Evolutionary conservation across 1,139 yeast genomes (phyloP).

Genomic region (Scheffersomyces insectosa): DNA sequence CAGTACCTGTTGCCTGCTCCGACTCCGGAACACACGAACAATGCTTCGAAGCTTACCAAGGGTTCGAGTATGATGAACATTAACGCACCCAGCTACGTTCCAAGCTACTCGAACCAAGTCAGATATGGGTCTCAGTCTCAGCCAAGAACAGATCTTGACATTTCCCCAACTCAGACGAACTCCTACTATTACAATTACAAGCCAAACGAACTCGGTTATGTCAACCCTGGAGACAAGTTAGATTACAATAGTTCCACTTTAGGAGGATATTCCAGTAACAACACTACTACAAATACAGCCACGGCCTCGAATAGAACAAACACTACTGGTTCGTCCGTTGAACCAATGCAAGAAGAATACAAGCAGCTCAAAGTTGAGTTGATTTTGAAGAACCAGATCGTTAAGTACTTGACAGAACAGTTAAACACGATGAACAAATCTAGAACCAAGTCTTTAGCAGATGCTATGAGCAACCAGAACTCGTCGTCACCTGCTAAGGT

Average conservation of each 20-base stretch:
- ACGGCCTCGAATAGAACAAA: conserved; percentile 2
- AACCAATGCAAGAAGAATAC: conserved; percentile 18
- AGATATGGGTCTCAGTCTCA: not conserved
- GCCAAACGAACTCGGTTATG: not conserved
- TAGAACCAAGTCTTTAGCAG: conserved; percentile 11
- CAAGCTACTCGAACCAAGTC: conserved; percentile 11
- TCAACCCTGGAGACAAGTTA: not conserved
- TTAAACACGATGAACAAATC: conserved; percentile 17
- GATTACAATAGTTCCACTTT: not conserved
- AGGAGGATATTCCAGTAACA: not conserved
- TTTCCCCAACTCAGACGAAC: not conserved
- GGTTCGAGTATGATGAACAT: conserved; percentile 16
- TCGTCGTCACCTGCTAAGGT: conserved; percentile 18
- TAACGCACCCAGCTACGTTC: conserved; percentile 34
- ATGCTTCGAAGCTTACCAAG: not conserved
- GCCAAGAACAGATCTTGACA: conserved; percentile 1
- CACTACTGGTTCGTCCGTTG: not conserved
- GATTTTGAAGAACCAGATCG: conserved; percentile 35
- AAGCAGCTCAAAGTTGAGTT: conserved; percentile 34
- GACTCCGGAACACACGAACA: too few species aligned
- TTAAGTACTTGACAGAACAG: conserved; percentile 36
- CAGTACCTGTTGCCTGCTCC: too few species aligned
- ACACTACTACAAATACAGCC: conserved; percentile 1
- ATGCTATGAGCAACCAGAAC: conserved; percentile 1
- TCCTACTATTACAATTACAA: not conserved